Evolutionary conservation across 169 alveolate genomes (phyloP).

Genomic region (Plasmodium gonderi): DNA sequence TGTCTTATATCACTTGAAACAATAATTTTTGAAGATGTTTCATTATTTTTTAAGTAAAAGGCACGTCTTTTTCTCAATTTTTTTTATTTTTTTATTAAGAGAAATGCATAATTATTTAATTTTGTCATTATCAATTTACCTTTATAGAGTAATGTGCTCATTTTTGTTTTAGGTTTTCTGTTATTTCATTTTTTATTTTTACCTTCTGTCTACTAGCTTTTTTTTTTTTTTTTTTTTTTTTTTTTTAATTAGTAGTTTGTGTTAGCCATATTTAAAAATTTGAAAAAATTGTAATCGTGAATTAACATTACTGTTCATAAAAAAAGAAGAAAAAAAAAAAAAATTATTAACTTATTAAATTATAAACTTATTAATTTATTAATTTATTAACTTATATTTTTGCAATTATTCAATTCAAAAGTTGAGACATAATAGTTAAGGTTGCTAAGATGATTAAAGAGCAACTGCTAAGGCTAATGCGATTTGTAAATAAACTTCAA

Average conservation of each 20-base stretch:
- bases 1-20: neutral
- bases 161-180: neutral
- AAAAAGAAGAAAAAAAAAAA: neutral
- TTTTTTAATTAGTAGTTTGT: neutral
- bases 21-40: neutral
- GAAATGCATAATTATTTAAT: slow-evolving; percentile 14
- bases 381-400: slow-evolving; percentile 9
- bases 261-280: neutral
- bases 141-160: slow-evolving; percentile 17
- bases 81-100: neutral
- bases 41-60: slow-evolving; percentile 18
- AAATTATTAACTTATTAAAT: neutral
- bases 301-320: neutral
- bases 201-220: slow-evolving; percentile 63
- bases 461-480: neutral
- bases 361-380: neutral
- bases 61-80: slow-evolving; percentile 19
- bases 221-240: slow-evolving; percentile 48
- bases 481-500: slow-evolving; percentile 5
- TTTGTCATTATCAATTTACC: slow-evolving; percentile 8
- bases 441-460: neutral
- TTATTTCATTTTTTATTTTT: slow-evolving; percentile 16
- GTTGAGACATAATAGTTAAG: neutral
- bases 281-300: neutral
- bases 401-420: neutral